phyloP scores from a whole-genome alignment of 768 basidiomycete genomes.

The Tulasnella sp. region DNA sequence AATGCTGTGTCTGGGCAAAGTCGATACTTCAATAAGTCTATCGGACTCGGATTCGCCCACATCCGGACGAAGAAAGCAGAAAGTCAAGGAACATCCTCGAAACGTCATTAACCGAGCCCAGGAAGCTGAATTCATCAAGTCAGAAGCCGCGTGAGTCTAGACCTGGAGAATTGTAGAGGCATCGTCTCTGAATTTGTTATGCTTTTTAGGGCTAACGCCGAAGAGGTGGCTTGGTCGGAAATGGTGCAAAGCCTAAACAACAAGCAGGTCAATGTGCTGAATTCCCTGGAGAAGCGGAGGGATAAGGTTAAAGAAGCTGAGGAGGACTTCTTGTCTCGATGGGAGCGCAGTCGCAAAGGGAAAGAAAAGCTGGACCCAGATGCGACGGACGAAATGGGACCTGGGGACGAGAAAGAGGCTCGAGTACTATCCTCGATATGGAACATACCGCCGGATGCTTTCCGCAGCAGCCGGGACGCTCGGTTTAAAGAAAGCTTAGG shows the following conservation, averaged over 20 bases:
- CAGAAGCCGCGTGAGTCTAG: constrained; percentile 5
- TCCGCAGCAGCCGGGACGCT: not conserved
- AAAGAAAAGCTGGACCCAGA: not conserved
- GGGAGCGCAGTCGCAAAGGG: constrained; percentile 4
- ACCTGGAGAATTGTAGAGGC: not conserved
- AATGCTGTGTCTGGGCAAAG: constrained; percentile 11
- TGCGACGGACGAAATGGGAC: not conserved
- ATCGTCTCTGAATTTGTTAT: not conserved
- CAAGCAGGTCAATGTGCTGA: constrained; percentile 5
- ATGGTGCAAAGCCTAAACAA: constrained; percentile 3
- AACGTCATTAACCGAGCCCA: constrained; percentile 10
- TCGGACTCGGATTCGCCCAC: not conserved
- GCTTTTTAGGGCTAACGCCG: not conserved
- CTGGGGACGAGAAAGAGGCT: constrained; percentile 2
- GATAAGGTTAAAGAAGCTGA: constrained; percentile 4
- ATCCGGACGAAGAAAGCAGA: not conserved
- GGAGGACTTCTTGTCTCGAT: not conserved
- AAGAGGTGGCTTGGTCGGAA: constrained; percentile 9
- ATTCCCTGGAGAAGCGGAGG: not conserved
- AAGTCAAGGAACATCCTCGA: constrained; percentile 7
- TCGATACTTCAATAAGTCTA: not conserved
- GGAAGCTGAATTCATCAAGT: constrained; percentile 5
- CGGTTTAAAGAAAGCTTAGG: not conserved
- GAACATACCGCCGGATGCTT: constrained; percentile 1
- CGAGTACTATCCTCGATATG: constrained; percentile 3